Evolutionary conservation across 2,329 filamentous ascomycete species (phyloP).

Genomic region (Geosmithia putterillii): DNA sequence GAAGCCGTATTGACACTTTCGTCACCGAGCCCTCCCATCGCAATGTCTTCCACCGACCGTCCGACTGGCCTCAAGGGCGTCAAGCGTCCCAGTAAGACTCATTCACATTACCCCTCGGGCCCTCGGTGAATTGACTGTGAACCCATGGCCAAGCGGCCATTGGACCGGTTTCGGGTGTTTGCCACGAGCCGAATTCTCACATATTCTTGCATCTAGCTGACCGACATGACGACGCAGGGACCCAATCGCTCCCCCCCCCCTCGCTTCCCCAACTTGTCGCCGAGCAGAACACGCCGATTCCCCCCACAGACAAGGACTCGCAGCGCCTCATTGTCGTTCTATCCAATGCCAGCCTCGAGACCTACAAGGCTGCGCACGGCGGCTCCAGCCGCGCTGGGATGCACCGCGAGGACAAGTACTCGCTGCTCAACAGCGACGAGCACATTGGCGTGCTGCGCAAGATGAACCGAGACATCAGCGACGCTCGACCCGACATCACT

Average conservation of each 20-base stretch:
- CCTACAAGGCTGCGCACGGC: conserved; percentile 80
- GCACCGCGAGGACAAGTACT: conserved; percentile 86
- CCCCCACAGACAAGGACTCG: conserved; percentile 77
- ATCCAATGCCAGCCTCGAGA: conserved; percentile 94
- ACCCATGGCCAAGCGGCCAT: background rate
- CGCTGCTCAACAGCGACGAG: conserved; percentile 94
- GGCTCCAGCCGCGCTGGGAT: conserved; percentile 50
- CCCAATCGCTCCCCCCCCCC: conserved; percentile 89
- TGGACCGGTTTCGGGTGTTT: background rate
- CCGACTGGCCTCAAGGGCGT: conserved; percentile 28
- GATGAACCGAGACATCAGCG: conserved; percentile 98
- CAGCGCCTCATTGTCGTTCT: conserved; percentile 90
- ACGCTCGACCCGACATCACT: conserved; percentile 93
- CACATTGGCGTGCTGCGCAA: conserved; percentile 99
- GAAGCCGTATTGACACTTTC: too few relatives aligned
- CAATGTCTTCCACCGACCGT: conserved; percentile 27
- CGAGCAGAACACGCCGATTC: conserved; percentile 79
- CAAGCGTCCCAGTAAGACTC: conserved; percentile 28
- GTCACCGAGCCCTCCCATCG: too few relatives aligned
- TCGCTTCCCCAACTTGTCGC: conserved; percentile 84
- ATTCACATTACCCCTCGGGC: background rate
- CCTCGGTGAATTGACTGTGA: background rate
- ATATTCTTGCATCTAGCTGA: background rate
- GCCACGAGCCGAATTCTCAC: background rate
- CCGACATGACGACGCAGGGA: conserved; percentile 40